Evolutionary conservation across 495 filamentous ascomycete species (phyloP), one percentile per base, ranked within the genome.

Genomic region (Astrothelium macrocarpum): DNA sequence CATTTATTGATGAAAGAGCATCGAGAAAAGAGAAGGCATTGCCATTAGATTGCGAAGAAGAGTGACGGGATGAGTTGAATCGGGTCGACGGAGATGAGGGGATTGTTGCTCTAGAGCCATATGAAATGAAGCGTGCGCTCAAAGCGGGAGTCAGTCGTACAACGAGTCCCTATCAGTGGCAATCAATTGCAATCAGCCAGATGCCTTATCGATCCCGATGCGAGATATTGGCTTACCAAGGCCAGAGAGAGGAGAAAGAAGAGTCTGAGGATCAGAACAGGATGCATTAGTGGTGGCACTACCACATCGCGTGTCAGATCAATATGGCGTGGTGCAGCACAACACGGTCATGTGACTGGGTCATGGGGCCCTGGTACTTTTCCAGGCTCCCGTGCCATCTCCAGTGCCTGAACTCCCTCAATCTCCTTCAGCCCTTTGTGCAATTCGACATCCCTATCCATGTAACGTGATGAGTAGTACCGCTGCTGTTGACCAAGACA

Each of bases 1-100:
- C 88, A 70, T 75, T 78, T 68, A 81, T 70, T 46, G 72, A 74
- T 42, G 82, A 79, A 12, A 85, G 64, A 60, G 66, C 69, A 68
- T 88, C 86, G 36, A 88, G 79, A 29, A 29, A 7, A 29, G 26
- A 28, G 9, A 25, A 16, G 26, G 49, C 7, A 25, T 25, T 9
- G 29, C 20, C 25, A 10, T 56, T 26, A 28, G 49, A 26, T 25
- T 11, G 25, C 49, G 49, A 56, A 4, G 25, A 26, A 20, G 49
- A 9, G 7, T 29, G 5, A 28, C 11, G 11, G 7, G 43, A 20
- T 14, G 43, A 18, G n/a, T 49, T 56, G 12, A 3, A 9, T 56
- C 9, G 49, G 25, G 26, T 16, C 5, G 49, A 29, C 5, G n/a
- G 9, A 0, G 49, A 56, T 10, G 49, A 56, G 9, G 49, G 25